These are phyloP conservation scores for Diaporthe helianthi DNA, from an alignment of 2,329 filamentous ascomycete genomes.

Conservation along the genomic window DNA sequence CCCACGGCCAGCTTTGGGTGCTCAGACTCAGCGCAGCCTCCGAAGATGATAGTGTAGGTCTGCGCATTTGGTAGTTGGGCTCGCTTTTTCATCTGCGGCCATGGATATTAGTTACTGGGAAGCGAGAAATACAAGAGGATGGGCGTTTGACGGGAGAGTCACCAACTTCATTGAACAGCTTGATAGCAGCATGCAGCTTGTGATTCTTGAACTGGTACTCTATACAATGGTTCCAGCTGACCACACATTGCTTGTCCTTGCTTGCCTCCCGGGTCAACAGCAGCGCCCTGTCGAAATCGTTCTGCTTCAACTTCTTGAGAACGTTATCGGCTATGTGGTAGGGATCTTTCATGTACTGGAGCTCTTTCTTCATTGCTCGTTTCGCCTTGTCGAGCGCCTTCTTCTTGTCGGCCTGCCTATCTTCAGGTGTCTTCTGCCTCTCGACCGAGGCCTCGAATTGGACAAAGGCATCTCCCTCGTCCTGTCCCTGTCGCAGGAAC, in stretches of 20 bases:
- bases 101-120: slow-evolving; percentile 35
- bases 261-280: slow-evolving; percentile 74
- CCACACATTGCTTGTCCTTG: slow-evolving; percentile 67
- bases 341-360: slow-evolving; percentile 72
- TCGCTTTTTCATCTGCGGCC: slow-evolving; percentile 87
- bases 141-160: slow-evolving; percentile 16
- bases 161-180: slow-evolving; percentile 85
- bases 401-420: slow-evolving; percentile 41
- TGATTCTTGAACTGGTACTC: slow-evolving; percentile 70
- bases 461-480: slow-evolving; percentile 22
- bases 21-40: slow-evolving; percentile 70
- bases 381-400: slow-evolving; percentile 38
- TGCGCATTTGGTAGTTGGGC: slow-evolving; percentile 78
- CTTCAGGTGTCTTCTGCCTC: slow-evolving; percentile 35
- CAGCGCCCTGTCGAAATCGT: slow-evolving; percentile 71
- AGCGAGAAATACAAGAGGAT: not conserved
- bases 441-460: slow-evolving; percentile 18
- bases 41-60: slow-evolving; percentile 85
- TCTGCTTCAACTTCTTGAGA: slow-evolving; percentile 62
- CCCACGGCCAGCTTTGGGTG: slow-evolving; percentile 66
- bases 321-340: slow-evolving; percentile 76
- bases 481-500: not conserved
- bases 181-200: slow-evolving; percentile 70
- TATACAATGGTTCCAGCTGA: slow-evolving; percentile 90
- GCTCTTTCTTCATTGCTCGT: slow-evolving; percentile 52